Evolutionary conservation across 1,284 basidiomycete genomes (phyloP).

Genomic region (Farysia itapuensis): DNA sequence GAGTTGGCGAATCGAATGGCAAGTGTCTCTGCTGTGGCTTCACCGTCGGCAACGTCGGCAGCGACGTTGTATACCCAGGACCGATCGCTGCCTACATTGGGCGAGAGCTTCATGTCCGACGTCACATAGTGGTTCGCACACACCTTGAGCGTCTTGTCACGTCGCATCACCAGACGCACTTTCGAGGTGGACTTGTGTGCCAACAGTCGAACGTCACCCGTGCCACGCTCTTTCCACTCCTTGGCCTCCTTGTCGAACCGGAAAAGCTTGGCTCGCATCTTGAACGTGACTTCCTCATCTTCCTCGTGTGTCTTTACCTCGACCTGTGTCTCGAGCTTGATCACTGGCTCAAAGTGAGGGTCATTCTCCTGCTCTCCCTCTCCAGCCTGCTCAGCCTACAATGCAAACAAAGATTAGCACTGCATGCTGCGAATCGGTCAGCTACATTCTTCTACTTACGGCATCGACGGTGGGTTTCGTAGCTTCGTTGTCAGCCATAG

Average conservation of each 20-base stretch:
- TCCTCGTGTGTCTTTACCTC: constrained; percentile 95
- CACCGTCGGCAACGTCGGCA: constrained; percentile 82
- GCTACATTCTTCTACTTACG: no score
- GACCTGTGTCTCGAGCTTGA: constrained; percentile 94
- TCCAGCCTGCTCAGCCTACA: constrained; percentile 27
- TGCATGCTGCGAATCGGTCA: no score
- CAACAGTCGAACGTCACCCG: constrained; percentile 56
- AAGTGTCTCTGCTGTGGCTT: constrained; percentile 86
- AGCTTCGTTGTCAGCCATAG: constrained; percentile 40
- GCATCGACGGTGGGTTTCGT: constrained; percentile 40
- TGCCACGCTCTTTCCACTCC: constrained; percentile 93
- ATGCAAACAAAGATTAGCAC: no score
- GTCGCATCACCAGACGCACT: constrained; percentile 95
- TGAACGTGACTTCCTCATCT: constrained; percentile 89
- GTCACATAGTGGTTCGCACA: constrained; percentile 97
- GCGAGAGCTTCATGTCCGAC: constrained; percentile 88
- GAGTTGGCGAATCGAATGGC: constrained; percentile 97
- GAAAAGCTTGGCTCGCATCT: constrained; percentile 99
- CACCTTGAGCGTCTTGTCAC: constrained; percentile 99
- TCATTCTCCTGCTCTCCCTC: constrained; percentile 79
- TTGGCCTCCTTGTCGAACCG: constrained; percentile 78
- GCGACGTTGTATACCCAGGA: constrained; percentile 94
- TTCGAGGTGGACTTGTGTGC: constrained; percentile 84
- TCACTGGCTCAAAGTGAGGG: constrained; percentile 92
- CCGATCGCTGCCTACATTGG: constrained; percentile 97